Percentiles rank a stretch among this genome's conserved stretches.
Conservation (phyloP, 2,329 filamentous ascomycete species). For the Fusarium sp. region DNA sequence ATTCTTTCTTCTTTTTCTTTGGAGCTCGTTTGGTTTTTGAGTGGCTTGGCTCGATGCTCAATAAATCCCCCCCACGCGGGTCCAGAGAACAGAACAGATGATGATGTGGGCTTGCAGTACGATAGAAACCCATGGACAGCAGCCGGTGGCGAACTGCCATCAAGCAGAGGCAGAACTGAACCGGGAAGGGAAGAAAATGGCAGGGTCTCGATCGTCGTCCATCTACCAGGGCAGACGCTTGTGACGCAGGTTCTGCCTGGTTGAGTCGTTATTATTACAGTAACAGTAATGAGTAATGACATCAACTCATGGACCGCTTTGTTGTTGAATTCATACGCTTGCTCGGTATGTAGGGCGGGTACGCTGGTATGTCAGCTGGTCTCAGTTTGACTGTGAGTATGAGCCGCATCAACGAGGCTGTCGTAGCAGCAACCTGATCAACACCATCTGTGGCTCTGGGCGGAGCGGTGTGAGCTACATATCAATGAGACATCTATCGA, state of each 20-base stretch:
- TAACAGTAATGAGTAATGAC: too few relatives aligned
- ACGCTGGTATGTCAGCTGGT: slow-evolving; percentile 19
- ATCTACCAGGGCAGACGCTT: slow-evolving; percentile 7
- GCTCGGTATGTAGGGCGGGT: slow-evolving; percentile 5
- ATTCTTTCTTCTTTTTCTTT: slow-evolving; percentile 6
- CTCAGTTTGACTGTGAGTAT: not conserved
- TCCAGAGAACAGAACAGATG: slow-evolving; percentile 4
- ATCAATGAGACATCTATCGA: slow-evolving; percentile 2
- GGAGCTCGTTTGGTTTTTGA: not conserved
- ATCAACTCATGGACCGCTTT: not conserved
- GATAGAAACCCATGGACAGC: not conserved
- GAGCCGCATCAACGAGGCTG: slow-evolving; percentile 22
- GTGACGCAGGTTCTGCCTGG: slow-evolving; percentile 32
- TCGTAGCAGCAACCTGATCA: not conserved
- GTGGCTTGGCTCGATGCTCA: slow-evolving; percentile 3
- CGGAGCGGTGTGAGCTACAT: slow-evolving; percentile 22
- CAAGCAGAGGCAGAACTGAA: not conserved
- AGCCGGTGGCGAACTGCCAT: slow-evolving; percentile 19
- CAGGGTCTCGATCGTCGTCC: slow-evolving; percentile 29
- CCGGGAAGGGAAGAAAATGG: not conserved
- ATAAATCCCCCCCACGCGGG: slow-evolving; percentile 4
- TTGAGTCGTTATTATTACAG: slow-evolving; percentile 1
- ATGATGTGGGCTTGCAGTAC: slow-evolving; percentile 8
- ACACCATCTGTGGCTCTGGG: not conserved
- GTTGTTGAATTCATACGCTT: not conserved